These are phyloP conservation scores for Syncephalastrum racemosum DNA, from an alignment of 371 early-diverging fungal genomes.

Conservation along the genomic window DNA sequence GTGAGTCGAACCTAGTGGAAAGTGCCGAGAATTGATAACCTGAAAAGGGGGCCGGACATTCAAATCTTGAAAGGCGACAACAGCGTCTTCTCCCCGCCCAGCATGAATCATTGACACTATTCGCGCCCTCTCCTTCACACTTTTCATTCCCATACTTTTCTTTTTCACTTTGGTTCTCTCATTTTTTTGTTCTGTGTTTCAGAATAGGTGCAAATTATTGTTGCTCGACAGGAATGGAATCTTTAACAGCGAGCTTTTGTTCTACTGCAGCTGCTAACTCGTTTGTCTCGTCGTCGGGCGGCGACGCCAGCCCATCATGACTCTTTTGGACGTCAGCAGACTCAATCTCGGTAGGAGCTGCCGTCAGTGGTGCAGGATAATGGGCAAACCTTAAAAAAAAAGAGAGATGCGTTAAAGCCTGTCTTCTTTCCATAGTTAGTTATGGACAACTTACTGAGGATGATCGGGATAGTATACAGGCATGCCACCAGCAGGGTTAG, in stretches of 20 bases:
- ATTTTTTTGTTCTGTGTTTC: no score
- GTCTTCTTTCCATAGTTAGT: no score
- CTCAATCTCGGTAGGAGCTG: conserved; percentile 8
- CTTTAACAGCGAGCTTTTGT: conserved; percentile 9
- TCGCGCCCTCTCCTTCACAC: no score
- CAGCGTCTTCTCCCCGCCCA: no score
- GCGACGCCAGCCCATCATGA: conserved; percentile 10
- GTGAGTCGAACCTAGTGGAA: not conserved
- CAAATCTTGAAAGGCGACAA: no score
- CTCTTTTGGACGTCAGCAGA: conserved; percentile 6
- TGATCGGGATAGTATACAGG: conserved; percentile 11
- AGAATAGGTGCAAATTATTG: no score
- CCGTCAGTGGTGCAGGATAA: conserved; percentile 16
- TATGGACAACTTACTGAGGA: conserved; percentile 7
- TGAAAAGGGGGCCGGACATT: no score
- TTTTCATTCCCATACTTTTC: no score
- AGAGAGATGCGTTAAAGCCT: not conserved
- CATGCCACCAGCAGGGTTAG: conserved; percentile 7
- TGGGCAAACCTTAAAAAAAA: conserved; percentile 7
- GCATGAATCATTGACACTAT: no score
- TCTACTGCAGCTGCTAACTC: conserved; percentile 23
- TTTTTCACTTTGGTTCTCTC: no score
- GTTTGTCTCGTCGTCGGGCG: conserved; percentile 13
- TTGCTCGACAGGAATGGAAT: no score
- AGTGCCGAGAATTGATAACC: no score